Conservation (phyloP, 2,329 filamentous ascomycete genomes). For the Phyllosticta capitalensis region DNA sequence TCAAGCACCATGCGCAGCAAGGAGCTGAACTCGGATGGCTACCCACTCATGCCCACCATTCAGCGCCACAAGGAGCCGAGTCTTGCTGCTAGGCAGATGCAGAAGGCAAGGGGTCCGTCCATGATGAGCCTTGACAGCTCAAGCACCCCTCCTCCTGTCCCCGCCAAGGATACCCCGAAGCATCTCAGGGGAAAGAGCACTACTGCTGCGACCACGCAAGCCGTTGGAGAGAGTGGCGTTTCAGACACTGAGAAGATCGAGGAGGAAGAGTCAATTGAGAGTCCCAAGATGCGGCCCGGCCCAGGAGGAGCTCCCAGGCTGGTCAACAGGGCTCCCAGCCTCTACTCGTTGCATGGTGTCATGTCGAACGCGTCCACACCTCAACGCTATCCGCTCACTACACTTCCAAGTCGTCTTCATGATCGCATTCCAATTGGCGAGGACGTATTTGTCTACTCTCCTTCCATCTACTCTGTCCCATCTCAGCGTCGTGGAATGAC, state of each 20-base stretch:
- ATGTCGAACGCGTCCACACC: not conserved
- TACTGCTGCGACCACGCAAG: not conserved
- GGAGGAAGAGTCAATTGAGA: not conserved
- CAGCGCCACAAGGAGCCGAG: too few species aligned
- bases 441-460: constrained; percentile 18
- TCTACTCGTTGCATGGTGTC: constrained; percentile 10
- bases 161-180: constrained; percentile 36
- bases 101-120: not conserved
- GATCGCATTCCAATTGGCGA: too few species aligned
- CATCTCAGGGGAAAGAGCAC: constrained; percentile 6
- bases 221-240: not conserved
- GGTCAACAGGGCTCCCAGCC: constrained; percentile 15
- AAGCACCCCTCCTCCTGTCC: constrained; percentile 28
- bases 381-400: too few species aligned
- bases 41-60: not conserved
- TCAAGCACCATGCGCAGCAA: too few species aligned
- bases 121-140: constrained; percentile 9
- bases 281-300: not conserved
- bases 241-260: not conserved
- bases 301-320: constrained; percentile 14
- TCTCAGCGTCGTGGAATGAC: not conserved
- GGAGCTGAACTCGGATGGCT: too few species aligned
- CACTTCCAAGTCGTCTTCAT: too few species aligned
- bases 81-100: not conserved
- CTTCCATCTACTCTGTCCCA: constrained; percentile 16